phyloP scores from a whole-genome alignment of 2,329 filamentous ascomycete species.

The Sporothrix euskadiensis region DNA sequence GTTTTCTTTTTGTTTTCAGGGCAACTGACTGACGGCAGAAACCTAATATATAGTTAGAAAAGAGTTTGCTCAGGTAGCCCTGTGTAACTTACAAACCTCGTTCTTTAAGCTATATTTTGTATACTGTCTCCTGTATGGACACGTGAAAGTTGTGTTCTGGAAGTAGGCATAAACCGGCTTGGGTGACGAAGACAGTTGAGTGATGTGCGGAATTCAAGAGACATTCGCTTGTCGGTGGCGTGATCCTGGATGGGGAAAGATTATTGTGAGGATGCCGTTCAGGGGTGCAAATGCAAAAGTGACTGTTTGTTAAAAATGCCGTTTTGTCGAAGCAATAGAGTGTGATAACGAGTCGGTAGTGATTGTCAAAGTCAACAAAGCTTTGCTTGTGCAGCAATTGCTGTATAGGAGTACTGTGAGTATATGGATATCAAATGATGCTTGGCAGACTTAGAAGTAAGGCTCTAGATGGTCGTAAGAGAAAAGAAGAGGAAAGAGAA shows the following conservation, averaged over 20 bases:
- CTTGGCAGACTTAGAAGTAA: neutral
- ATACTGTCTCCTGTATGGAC: conserved; percentile 60
- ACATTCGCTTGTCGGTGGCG: conserved; percentile 47
- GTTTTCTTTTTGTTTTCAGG: neutral
- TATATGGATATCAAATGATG: no score
- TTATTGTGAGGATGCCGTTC: neutral
- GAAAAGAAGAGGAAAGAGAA: neutral
- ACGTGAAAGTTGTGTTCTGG: conserved; percentile 56
- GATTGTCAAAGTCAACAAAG: no score
- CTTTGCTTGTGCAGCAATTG: neutral
- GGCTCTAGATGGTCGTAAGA: no score
- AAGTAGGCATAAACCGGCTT: conserved; percentile 58
- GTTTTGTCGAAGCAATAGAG: neutral
- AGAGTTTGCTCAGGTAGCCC: neutral
- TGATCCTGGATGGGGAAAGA: neutral
- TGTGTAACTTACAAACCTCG: neutral
- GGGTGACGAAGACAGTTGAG: conserved; percentile 59
- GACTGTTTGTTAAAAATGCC: neutral
- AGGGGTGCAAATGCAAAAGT: neutral
- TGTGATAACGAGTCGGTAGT: no score
- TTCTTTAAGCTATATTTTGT: conserved; percentile 48
- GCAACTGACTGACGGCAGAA: neutral
- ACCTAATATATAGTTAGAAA: neutral
- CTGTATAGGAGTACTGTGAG: no score
- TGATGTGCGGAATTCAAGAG: conserved; percentile 58